Evolutionary conservation across 257 asterid genomes (phyloP), one percentile per base, ranked within the genome.

Genomic region (Craterostigma plantagineum): DNA sequence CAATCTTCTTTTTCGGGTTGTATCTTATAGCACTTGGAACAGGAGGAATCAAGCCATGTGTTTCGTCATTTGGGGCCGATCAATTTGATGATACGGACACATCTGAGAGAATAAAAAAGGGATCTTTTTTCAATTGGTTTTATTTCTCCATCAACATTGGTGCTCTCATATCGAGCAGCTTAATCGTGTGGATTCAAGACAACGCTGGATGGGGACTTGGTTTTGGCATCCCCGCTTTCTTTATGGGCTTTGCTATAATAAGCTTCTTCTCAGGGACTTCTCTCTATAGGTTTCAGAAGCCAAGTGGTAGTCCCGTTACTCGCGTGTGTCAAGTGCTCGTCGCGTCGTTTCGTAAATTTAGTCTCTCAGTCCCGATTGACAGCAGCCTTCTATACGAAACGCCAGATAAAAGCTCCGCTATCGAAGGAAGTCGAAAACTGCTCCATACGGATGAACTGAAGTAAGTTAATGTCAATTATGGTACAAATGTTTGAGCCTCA

Each of bases 121-220:
- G 95, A 36, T 87, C 95, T 46, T 82, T 87, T 56, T 87, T 87
- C 68, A 87, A 79, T 54, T 87, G 98, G 95, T 87, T 74, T 62
- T 87, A 87, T 66, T 79, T 83, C 50, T 83, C 92, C 10, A 66
- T 90, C 60, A 90, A 90, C 45, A 74, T 90, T 18, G 98, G 95
- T 50, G 94, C 92, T 54, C 49, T 90, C 46, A 43, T 83, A 53
- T 90, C 98, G 1, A 90, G 94, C 42, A 83, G 85, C 61, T 68
- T 90, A 40, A 83, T 90, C 7, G 95, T 90, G 48, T 90, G 91
- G 91, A 72, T 83, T 68, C 95, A 90, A 75, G 98, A 90, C 13
- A 90, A 90, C 58, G 73, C 69, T 5, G 94, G 98, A 36, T 90
- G 98, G 98, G 98, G 95, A 51, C 71, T 87, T 30, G 98, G 98